Conservation (phyloP, 768 basidiomycete genomes). For the Leccinum longicurvipes region DNA sequence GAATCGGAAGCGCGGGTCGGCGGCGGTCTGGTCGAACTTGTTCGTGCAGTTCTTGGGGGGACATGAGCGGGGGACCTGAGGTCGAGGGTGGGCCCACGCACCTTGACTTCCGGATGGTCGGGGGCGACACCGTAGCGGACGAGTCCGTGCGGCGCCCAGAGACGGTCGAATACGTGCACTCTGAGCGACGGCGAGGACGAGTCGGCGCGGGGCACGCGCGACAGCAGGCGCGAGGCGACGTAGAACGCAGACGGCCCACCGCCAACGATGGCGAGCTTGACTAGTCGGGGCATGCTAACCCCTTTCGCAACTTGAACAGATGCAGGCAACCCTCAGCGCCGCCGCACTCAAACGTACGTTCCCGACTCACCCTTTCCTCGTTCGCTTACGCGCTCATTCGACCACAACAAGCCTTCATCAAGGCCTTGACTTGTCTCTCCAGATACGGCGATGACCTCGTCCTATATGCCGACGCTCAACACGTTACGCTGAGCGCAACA, state of each 20-base stretch:
- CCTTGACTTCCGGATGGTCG: conserved; percentile 99
- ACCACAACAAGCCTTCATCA: conserved; percentile 62
- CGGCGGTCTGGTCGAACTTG: conserved; percentile 83
- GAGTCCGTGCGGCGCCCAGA: conserved; percentile 93
- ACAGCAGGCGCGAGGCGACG: conserved; percentile 81
- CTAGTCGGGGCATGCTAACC: conserved; percentile 19
- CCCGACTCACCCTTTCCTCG: conserved; percentile 6
- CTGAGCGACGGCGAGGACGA: conserved; percentile 38
- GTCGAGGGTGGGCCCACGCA: conserved; percentile 1
- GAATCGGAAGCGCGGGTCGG: conserved; percentile 80
- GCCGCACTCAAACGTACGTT: conserved; percentile 47
- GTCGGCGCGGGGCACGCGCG: conserved; percentile 43
- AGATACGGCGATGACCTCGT: conserved; percentile 81
- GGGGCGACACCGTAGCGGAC: conserved; percentile 97
- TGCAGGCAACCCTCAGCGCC: conserved; percentile 70
- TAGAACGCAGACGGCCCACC: conserved; percentile 97
- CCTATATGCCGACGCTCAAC: conserved; percentile 59
- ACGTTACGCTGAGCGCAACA: conserved; percentile 64
- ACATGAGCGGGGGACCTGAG: conserved; percentile 9
- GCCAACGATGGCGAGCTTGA: conserved; percentile 90
- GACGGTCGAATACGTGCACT: conserved; percentile 87
- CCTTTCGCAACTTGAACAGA: conserved; percentile 23
- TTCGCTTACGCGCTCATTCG: conserved; percentile 20
- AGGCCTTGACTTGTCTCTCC: conserved; percentile 71
- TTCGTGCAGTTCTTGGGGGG: conserved; percentile 84